Percentiles rank a stretch among this genome's conserved stretches.
Evolutionary conservation across 2,329 filamentous ascomycete genomes (phyloP).

Genomic region (Metarhizium rileyi): DNA sequence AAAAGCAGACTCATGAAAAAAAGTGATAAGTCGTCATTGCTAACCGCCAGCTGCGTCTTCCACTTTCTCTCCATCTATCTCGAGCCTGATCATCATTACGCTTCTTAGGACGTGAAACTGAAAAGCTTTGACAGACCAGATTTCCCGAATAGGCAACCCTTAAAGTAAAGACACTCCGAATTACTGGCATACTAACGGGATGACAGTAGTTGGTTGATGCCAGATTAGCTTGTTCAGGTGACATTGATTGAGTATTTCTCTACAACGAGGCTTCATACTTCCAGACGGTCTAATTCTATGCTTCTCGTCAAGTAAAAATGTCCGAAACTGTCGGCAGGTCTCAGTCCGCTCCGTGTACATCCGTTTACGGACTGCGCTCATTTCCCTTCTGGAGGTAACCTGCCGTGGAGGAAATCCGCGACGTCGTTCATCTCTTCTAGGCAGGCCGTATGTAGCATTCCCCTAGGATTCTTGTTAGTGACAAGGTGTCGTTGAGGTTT

Average conservation of each 20-base stretch:
- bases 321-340: not conserved
- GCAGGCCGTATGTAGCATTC: conserved; percentile 67
- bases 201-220: not conserved
- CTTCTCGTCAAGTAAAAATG: not conserved
- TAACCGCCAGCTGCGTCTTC: conserved; percentile 49
- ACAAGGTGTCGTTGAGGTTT: too few species aligned
- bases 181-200: too few species aligned
- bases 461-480: conserved; percentile 29
- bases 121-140: conserved; percentile 6
- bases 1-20: too few species aligned
- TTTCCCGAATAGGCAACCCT: conserved; percentile 1
- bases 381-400: conserved; percentile 29
- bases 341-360: not conserved
- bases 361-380: not conserved
- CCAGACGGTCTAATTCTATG: not conserved
- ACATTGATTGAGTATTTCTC: not conserved
- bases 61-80: too few species aligned
- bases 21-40: conserved; percentile 46
- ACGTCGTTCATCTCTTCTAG: conserved; percentile 74
- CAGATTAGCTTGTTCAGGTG: too few species aligned
- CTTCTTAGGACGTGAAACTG: conserved; percentile 45
- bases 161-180: not conserved
- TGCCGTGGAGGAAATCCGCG: conserved; percentile 45
- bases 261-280: not conserved
- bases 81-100: too few species aligned